phyloP scores from a whole-genome alignment of 371 early-diverging fungal species.

The Zancudomyces culisetae region DNA sequence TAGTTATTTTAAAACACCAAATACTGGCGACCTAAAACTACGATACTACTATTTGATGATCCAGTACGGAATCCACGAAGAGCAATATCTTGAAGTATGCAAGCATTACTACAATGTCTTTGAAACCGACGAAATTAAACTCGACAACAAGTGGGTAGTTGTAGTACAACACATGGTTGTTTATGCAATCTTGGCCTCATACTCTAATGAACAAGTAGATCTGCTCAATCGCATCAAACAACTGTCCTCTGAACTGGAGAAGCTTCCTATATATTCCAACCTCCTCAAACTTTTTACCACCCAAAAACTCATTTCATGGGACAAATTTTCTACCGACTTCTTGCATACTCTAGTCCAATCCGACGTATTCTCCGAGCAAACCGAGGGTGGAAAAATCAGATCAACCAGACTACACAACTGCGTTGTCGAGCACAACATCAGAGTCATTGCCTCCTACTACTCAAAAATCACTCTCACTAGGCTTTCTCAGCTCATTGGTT shows the following conservation, averaged over 20 bases:
- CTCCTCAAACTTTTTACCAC: conserved; percentile 77
- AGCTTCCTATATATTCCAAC: conserved; percentile 49
- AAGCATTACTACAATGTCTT: conserved; percentile 81
- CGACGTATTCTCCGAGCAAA: conserved; percentile 43
- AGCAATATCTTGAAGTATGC: conserved; percentile 70
- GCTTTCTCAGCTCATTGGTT: conserved; percentile 54
- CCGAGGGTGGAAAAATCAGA: conserved; percentile 57
- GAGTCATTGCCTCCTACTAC: conserved; percentile 90
- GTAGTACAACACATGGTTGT: conserved; percentile 58
- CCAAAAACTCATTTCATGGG: conserved; percentile 83
- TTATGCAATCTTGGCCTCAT: conserved; percentile 76
- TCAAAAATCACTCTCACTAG: conserved; percentile 64
- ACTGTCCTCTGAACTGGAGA: conserved; percentile 55
- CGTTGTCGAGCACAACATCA: conserved; percentile 93
- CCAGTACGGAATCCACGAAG: conserved; percentile 76
- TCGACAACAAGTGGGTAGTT: conserved; percentile 57
- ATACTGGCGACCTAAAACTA: conserved; percentile 83
- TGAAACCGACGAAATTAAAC: conserved; percentile 58
- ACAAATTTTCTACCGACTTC: conserved; percentile 70
- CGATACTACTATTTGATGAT: conserved; percentile 92
- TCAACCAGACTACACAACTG: conserved; percentile 76
- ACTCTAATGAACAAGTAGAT: conserved; percentile 89
- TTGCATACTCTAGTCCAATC: conserved; percentile 47
- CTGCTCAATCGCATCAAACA: conserved; percentile 61
- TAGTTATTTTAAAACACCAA: conserved; percentile 70